Conservation (phyloP, 768 basidiomycete genomes). For the Pisolithus orientalis region DNA sequence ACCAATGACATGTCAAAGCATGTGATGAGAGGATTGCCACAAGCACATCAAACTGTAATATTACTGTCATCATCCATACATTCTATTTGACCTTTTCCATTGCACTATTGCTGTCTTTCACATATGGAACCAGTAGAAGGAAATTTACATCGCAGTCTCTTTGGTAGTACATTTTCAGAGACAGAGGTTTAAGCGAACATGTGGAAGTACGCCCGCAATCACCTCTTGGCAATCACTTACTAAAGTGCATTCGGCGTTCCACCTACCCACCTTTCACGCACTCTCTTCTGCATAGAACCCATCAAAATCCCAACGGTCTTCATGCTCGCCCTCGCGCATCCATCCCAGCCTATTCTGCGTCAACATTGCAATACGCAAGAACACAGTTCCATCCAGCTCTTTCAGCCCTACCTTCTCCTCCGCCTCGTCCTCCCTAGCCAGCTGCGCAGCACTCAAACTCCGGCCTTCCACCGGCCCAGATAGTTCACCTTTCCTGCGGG, state of each 20-base stretch:
- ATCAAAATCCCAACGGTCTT: constrained; percentile 23
- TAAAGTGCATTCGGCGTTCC: too few relatives aligned
- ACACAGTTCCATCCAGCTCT: constrained; percentile 21
- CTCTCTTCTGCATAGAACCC: constrained; percentile 14
- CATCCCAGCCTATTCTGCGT: constrained; percentile 26
- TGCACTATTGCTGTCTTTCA: neutral
- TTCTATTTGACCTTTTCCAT: neutral
- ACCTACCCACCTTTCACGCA: neutral
- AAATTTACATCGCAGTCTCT: too few relatives aligned
- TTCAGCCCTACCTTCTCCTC: constrained; percentile 9
- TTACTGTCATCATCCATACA: too few relatives aligned
- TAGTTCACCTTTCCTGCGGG: constrained; percentile 4
- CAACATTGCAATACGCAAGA: constrained; percentile 20
- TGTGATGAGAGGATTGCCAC: too few relatives aligned
- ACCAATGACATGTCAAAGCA: too few relatives aligned
- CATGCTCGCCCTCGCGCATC: constrained; percentile 29
- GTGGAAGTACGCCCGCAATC: too few relatives aligned
- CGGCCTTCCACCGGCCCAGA: constrained; percentile 2
- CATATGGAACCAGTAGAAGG: too few relatives aligned
- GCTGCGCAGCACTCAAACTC: neutral
- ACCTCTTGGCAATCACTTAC: too few relatives aligned
- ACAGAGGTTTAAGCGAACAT: too few relatives aligned
- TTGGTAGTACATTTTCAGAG: too few relatives aligned
- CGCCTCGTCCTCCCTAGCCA: constrained; percentile 6
- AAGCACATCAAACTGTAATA: too few relatives aligned